Evolutionary conservation across 805 yeast genomes (phyloP).

Genomic region (Saccharomycopsis oosterbeekiorum): DNA sequence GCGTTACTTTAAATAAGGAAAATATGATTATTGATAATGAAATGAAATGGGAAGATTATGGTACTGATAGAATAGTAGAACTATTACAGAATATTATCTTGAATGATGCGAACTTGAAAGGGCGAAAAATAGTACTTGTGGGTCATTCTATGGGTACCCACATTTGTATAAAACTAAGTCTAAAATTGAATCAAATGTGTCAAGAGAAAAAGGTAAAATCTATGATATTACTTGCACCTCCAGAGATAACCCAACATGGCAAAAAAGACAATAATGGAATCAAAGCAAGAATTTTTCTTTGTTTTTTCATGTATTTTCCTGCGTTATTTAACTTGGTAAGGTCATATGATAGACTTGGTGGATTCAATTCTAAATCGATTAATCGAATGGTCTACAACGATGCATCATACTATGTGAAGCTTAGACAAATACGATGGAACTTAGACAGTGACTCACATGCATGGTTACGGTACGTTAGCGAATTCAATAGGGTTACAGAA

Average conservation of each 20-base stretch:
- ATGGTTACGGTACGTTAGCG: conserved; percentile 43
- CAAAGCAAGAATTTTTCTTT: background rate
- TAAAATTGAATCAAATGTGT: conserved; percentile 22
- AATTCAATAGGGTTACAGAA: conserved; percentile 35
- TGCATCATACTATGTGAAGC: conserved; percentile 23
- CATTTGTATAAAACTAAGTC: conserved; percentile 37
- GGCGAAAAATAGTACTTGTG: conserved; percentile 32
- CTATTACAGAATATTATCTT: conserved; percentile 11
- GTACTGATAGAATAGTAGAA: conserved; percentile 11
- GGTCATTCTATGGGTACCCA: conserved; percentile 75
- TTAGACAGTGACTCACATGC: conserved; percentile 47
- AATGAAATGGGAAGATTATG: conserved; percentile 15
- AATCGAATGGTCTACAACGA: conserved; percentile 36
- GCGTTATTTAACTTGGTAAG: conserved; percentile 45
- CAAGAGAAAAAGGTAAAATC: conserved; percentile 29
- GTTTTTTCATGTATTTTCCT: conserved; percentile 6
- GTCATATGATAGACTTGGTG: conserved; percentile 50
- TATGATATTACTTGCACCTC: conserved; percentile 40
- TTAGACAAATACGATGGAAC: conserved; percentile 62
- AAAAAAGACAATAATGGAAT: background rate
- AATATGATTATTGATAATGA: conserved; percentile 2
- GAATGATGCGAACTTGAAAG: conserved; percentile 16
- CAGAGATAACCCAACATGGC: conserved; percentile 21
- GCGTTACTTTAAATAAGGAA: conserved; percentile 13
- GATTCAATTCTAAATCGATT: conserved; percentile 53